Evolutionary conservation across 2,329 filamentous ascomycete genomes (phyloP), one percentile per base, ranked within the genome.

Genomic region (Westerdykella ornata): DNA sequence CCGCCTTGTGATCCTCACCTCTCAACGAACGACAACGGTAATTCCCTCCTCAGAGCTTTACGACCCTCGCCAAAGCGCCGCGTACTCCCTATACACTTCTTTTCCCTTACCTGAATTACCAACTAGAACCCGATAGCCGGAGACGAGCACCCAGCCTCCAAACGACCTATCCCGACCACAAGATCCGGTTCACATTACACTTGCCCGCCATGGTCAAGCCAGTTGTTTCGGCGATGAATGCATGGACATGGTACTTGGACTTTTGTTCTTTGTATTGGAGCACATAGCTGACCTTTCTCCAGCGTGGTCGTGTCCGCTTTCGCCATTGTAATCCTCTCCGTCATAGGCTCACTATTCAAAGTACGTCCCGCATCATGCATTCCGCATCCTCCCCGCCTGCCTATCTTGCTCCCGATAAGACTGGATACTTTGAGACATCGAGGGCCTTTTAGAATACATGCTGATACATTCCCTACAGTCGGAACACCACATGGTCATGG

Each of bases 151-250:
- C 7, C 22, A 26, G 22, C 22, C 7, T 26, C 22, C 22, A 9
- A 26, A 26, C 22, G 22, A 26, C 22, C 22, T 4, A 26, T 26
- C 7, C 8, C 22, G 22, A 26, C 7, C 7, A n/a, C n/a, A n/a
- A n/a, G 7, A 26, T 9, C 22, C 22, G 22, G 8, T 26, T 26
- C 22, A 26, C 31, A 9, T 41, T 29, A 16, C 34, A 38, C 16
- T 39, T 37, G 45, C 47, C 47, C 53, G 79, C 60, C 63, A 96
- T 96, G 89, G 95, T 96, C 87, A 96, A 96, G 82, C 89, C 90
- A 55, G 75, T 97, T 64, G 86, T 97, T 57, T 85, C 87, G 63
- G 83, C 88, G 53, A 78, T 89, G 72, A 89, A 94, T 72, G 90
- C 89, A 62, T 96, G 89, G 88, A 87, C 82, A 73, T 95, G 89